These are phyloP conservation scores for Penicillium parvum DNA, from an alignment of 495 filamentous ascomycete species.

Conservation along the genomic window DNA sequence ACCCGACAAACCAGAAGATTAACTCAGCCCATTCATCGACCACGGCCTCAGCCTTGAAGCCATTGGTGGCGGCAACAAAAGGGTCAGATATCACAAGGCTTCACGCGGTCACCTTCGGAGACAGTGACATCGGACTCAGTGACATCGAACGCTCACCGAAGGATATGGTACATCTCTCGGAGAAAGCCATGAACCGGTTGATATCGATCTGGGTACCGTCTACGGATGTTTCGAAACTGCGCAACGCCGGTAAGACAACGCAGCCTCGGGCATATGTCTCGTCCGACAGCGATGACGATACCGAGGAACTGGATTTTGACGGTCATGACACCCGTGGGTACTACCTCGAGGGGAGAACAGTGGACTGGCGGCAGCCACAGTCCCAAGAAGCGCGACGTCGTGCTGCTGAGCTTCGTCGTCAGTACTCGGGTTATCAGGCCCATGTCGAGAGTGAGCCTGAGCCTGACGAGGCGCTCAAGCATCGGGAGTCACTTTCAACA, in stretches of 20 bases:
- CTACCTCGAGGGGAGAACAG: conserved; percentile 34
- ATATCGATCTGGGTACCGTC: conserved; percentile 31
- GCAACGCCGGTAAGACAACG: conserved; percentile 1
- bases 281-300: conserved; percentile 26
- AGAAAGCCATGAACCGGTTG: conserved; percentile 34
- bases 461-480: conserved; percentile 10
- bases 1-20: conserved; percentile 27
- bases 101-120: conserved; percentile 23
- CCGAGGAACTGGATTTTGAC: conserved; percentile 26
- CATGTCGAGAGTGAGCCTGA: conserved; percentile 40
- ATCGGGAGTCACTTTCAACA: not conserved
- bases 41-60: conserved; percentile 11
- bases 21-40: conserved; percentile 12
- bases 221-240: conserved; percentile 5
- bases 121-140: conserved; percentile 33
- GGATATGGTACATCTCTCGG: conserved; percentile 36
- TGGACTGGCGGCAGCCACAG: conserved; percentile 31
- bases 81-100: conserved; percentile 26
- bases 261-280: conserved; percentile 17
- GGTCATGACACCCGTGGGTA: conserved; percentile 25
- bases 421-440: conserved; percentile 34
- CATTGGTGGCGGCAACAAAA: conserved; percentile 10
- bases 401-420: conserved; percentile 20
- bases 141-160: conserved; percentile 36
- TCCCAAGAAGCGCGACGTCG: conserved; percentile 28